phyloP scores from a whole-genome alignment of 2,329 filamentous ascomycete species.

The Fusarium sp. region DNA sequence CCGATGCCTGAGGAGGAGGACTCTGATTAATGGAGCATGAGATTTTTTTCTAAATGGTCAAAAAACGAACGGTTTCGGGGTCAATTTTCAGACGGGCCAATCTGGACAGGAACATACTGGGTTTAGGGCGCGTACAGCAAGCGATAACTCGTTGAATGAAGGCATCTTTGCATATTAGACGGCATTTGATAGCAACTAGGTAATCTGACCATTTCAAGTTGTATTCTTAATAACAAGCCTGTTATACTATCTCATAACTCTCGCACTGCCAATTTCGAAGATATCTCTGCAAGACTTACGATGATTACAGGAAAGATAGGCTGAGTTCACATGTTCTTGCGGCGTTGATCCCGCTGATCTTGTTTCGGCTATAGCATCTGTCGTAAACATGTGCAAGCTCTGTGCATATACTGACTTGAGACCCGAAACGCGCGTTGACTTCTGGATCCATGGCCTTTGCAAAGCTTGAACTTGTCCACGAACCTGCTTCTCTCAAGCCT shows the following conservation, averaged over 20 bases:
- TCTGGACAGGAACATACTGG: not conserved
- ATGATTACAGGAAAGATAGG: rapidly evolving
- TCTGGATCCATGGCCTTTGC: not conserved
- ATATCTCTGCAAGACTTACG: rapidly evolving
- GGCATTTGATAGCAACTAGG: not conserved
- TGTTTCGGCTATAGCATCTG: not conserved
- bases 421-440: not conserved
- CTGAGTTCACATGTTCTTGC: rapidly evolving
- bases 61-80: not conserved
- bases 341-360: not conserved
- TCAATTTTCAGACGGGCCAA: not conserved
- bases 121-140: not conserved
- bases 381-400: rapidly evolving
- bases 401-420: no score
- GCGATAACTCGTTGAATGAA: not conserved
- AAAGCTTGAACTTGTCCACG: not conserved
- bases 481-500: rapidly evolving
- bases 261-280: rapidly evolving
- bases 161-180: not conserved
- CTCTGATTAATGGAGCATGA: not conserved
- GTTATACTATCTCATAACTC: not conserved
- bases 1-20: slow-evolving; percentile 3
- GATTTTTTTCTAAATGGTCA: not conserved
- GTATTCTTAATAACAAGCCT: not conserved
- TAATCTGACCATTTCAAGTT: not conserved